Evolutionary conservation across 768 basidiomycete genomes (phyloP), one percentile per base, ranked within the genome.

Genomic region (Agaricus subrufescens): DNA sequence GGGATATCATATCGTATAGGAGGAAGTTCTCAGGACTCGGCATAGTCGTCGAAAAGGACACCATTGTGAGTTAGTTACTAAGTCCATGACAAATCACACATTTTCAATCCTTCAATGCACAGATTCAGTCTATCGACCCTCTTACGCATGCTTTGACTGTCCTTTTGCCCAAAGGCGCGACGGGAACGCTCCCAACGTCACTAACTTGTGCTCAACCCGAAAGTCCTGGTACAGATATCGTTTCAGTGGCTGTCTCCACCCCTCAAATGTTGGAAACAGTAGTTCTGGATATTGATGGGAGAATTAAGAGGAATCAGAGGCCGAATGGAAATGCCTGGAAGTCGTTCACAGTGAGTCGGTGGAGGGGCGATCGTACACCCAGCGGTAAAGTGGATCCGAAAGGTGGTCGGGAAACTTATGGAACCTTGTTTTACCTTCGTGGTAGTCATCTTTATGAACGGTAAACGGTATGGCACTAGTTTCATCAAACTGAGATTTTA

Each of bases 271-370:
- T 86, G 14, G 84, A 85, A 64, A 76, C 71, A 0, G 76, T 65
- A 0, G 56, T 85, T 6, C 69, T 84, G 7, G 81, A 84, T 53
- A 65, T 75, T 0, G 80, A 84, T 55, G 80, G 77, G 2, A 73
- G 79, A 3, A 69, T 83, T 1, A 72, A 75, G 10, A 73, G 70
- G 47, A 43, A 65, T 10, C 68, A 69, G 52, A 62, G 79, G 27
- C 74, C 77, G 2, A 74, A 80, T 56, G 78, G 74, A 6, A 81
- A 82, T 56, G 81, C 82, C 3, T 84, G 82, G 82, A 85, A 85
- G 64, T 63, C 66, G 8, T 71, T 85, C 59, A 77, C 78, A 4
- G 69, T 85, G 4, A 85, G 80, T 79, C 67, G 83, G 14, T 80
- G 77, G 75, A 64, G 71, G 27, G 71, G 70, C 0, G 75, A 73